Conservation (phyloP, 495 filamentous ascomycete genomes). For the Penicillium egyptiacum region DNA sequence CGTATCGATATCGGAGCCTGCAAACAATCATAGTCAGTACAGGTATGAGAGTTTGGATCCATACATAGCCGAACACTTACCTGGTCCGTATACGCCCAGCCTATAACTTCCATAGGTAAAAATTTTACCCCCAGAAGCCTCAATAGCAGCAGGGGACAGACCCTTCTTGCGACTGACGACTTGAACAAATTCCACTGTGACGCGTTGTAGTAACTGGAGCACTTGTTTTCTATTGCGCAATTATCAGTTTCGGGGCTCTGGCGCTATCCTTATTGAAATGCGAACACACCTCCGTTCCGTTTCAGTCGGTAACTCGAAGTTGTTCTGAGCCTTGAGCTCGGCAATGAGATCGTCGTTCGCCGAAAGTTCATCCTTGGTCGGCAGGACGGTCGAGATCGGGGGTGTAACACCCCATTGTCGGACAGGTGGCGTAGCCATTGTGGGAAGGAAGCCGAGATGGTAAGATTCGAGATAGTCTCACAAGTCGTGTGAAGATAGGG, state of each 20-base stretch:
- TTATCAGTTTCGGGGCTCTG: background rate
- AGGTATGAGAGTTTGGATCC: no score
- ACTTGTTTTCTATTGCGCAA: conserved; percentile 46
- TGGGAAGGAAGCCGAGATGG: conserved; percentile 38
- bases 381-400: conserved; percentile 74
- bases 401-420: conserved; percentile 79
- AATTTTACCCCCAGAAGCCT: conserved; percentile 81
- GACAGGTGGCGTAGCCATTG: conserved; percentile 46
- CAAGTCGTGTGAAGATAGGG: conserved; percentile 25
- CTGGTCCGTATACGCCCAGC: conserved; percentile 88
- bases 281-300: conserved; percentile 68
- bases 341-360: conserved; percentile 75
- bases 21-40: conserved; percentile 15
- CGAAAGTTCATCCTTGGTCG: conserved; percentile 70
- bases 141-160: conserved; percentile 70
- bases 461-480: conserved; percentile 11
- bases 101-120: conserved; percentile 95
- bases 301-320: conserved; percentile 79
- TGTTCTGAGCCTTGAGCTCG: conserved; percentile 80
- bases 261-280: background rate
- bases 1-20: conserved; percentile 95
- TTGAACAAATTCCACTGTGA: conserved; percentile 81
- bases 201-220: conserved; percentile 69
- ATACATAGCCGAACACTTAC: conserved; percentile 36
- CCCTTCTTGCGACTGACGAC: conserved; percentile 74